phyloP scores from a whole-genome alignment of 306 rosid species.

The Ormosia semicastrata region DNA sequence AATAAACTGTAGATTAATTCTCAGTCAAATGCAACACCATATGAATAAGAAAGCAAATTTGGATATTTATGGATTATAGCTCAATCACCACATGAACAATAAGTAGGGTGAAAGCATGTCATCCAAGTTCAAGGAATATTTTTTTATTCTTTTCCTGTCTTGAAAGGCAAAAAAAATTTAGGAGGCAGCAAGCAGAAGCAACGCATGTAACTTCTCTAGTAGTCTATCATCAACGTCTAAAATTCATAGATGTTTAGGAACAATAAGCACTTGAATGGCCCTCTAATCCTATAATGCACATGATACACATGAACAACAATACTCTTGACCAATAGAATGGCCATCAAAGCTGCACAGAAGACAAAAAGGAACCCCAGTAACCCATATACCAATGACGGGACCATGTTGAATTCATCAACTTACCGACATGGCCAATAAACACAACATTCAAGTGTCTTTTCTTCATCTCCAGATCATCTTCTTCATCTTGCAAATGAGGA shows the following conservation, averaged over 20 bases:
- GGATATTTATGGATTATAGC: not conserved
- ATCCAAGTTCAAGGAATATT: not conserved
- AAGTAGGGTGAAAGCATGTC: not conserved
- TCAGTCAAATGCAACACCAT: not conserved
- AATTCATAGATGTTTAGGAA: not conserved
- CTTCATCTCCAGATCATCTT: conserved; percentile 35
- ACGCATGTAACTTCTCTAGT: not conserved
- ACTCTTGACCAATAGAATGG: not conserved
- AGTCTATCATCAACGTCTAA: conserved; percentile 8
- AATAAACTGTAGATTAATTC: not conserved
- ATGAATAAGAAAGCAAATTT: not conserved
- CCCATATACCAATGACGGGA: not conserved
- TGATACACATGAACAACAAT: conserved; percentile 4
- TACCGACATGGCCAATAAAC: conserved; percentile 97
- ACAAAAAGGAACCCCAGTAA: not conserved
- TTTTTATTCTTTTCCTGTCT: not conserved
- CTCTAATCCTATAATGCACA: conserved; percentile 12
- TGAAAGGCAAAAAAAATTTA: not conserved
- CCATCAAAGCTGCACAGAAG: not conserved
- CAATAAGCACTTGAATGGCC: not conserved
- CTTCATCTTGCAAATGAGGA: conserved; percentile 31
- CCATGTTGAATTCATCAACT: conserved; percentile 33
- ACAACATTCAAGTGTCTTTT: conserved; percentile 93
- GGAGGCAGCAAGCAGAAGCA: conserved; percentile 9
- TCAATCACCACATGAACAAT: conserved; percentile 8